phyloP scores from a whole-genome alignment of 192 early-diverging fungal genomes.

The Linnemannia exigua region DNA sequence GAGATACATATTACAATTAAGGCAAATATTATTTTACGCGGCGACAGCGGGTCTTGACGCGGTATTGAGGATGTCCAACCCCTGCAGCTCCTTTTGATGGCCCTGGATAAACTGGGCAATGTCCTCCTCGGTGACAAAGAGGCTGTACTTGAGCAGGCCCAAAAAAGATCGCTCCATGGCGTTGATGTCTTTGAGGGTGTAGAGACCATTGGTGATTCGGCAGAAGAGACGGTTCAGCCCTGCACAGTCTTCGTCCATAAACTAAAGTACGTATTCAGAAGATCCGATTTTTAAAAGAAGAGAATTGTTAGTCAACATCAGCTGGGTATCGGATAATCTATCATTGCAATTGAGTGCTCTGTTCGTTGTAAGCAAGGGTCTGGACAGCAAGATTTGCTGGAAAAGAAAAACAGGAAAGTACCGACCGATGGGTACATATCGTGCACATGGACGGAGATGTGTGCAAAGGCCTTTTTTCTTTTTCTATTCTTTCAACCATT shows the following conservation, averaged over 20 bases:
- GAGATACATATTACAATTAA: background rate
- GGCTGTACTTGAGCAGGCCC: slow-evolving; percentile 66
- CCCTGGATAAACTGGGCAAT: slow-evolving; percentile 58
- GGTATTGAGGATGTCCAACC: slow-evolving; percentile 37
- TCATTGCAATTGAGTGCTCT: background rate
- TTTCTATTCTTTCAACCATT: background rate
- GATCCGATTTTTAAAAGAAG: slow-evolving; percentile 43
- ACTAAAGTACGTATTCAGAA: slow-evolving; percentile 14
- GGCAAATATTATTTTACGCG: slow-evolving; percentile 9
- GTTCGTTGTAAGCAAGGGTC: background rate
- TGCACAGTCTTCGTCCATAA: slow-evolving; percentile 46
- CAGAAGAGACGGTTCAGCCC: slow-evolving; percentile 55
- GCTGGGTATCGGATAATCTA: background rate
- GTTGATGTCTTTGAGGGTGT: slow-evolving; percentile 68
- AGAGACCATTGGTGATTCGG: slow-evolving; percentile 64
- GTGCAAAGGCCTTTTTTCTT: background rate
- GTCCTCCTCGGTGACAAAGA: slow-evolving; percentile 66
- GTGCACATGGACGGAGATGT: slow-evolving; percentile 9
- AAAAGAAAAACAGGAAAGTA: background rate
- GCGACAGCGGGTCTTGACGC: slow-evolving; percentile 16
- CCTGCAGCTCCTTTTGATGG: slow-evolving; percentile 48
- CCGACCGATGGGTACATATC: slow-evolving; percentile 5
- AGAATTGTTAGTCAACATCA: background rate
- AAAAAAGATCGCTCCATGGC: slow-evolving; percentile 71
- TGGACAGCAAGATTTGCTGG: background rate